Conservation (phyloP, 306 rosid genomes). For the Citrullus mucosospermus region DNA sequence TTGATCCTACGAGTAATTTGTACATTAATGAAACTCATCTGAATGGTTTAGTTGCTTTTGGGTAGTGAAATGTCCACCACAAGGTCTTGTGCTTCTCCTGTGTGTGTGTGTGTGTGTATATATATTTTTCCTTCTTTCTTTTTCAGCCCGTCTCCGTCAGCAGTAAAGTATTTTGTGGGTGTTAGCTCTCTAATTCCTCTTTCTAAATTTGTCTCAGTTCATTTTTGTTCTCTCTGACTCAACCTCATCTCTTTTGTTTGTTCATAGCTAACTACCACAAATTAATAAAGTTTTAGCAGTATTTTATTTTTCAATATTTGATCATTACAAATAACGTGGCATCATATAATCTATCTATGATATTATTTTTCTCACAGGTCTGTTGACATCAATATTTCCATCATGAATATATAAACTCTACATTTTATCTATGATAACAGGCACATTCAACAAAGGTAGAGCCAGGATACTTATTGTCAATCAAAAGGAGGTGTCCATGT, state of each 20-base stretch:
- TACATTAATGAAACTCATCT: background rate
- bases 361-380: background rate
- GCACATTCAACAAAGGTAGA: background rate
- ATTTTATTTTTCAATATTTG: background rate
- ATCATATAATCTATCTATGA: background rate
- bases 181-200: background rate
- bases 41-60: background rate
- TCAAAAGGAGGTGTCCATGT: background rate
- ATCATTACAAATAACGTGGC: background rate
- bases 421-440: background rate
- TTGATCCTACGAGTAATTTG: background rate
- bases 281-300: background rate
- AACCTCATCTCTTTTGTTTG: background rate
- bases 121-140: background rate
- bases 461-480: background rate
- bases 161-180: background rate
- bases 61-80: background rate
- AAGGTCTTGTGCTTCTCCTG: background rate
- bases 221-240: background rate
- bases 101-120: too few species aligned
- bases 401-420: background rate
- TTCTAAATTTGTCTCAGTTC: background rate
- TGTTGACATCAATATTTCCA: background rate
- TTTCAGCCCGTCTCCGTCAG: background rate
- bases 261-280: background rate